Evolutionary conservation across 2,329 filamentous ascomycete species (phyloP).

Genomic region (Trichoderma simmonsii): DNA sequence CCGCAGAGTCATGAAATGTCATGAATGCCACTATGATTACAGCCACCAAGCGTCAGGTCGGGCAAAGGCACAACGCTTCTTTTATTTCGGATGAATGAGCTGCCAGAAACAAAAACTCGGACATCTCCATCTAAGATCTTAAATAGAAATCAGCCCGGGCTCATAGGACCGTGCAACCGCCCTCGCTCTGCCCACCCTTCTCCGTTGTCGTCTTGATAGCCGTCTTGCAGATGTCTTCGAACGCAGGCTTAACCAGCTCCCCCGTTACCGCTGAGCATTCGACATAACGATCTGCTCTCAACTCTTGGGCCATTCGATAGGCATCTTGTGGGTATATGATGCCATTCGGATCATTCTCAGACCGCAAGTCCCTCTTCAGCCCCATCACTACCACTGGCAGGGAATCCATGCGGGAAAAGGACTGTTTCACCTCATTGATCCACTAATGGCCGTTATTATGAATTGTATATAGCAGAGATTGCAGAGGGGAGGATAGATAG

Average conservation of each 20-base stretch:
- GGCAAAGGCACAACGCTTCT: not conserved
- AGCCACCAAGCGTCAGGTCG: not conserved
- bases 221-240: conserved; percentile 59
- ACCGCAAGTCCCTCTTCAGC: conserved; percentile 58
- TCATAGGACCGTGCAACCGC: conserved; percentile 52
- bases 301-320: conserved; percentile 53
- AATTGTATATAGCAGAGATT: not conserved
- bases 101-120: not conserved
- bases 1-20: conserved; percentile 37
- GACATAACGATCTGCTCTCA: conserved; percentile 61
- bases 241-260: conserved; percentile 54
- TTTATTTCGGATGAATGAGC: not conserved
- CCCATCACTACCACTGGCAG: conserved; percentile 57
- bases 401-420: conserved; percentile 46
- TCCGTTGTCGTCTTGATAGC: conserved; percentile 47
- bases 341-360: conserved; percentile 56
- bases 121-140: not conserved
- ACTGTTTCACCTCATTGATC: conserved; percentile 51
- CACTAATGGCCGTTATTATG: conserved; percentile 41
- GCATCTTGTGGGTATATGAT: conserved; percentile 61
- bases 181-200: conserved; percentile 52
- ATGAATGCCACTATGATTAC: conserved; percentile 1
- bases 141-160: not conserved
- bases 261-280: conserved; percentile 62
- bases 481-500: not conserved